phyloP scores from a whole-genome alignment of 495 filamentous ascomycete genomes.

The Annulohypoxylon nitens region DNA sequence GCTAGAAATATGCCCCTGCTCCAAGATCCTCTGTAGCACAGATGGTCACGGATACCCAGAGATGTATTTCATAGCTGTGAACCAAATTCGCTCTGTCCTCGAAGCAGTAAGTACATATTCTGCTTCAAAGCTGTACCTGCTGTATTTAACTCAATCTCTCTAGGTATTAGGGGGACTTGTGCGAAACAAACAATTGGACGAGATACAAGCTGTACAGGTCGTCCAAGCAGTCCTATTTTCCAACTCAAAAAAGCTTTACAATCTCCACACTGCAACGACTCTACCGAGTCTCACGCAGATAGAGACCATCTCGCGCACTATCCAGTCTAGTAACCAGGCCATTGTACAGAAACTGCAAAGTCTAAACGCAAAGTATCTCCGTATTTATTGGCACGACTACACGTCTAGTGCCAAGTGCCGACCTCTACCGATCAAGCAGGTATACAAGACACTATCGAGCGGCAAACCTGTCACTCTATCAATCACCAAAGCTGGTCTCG shows the following conservation, averaged over 20 bases:
- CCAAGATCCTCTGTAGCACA: conserved; percentile 86
- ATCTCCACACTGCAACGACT: conserved; percentile 52
- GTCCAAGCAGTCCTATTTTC: conserved; percentile 74
- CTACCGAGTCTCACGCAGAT: conserved; percentile 19
- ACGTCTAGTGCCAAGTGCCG: conserved; percentile 76
- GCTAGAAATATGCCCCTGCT: conserved; percentile 79
- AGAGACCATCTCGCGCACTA: conserved; percentile 17
- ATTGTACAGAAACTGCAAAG: conserved; percentile 30
- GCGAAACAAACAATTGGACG: conserved; percentile 66
- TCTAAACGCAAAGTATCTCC: conserved; percentile 65
- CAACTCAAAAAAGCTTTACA: conserved; percentile 78
- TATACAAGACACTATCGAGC: conserved; percentile 67
- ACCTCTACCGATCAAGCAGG: conserved; percentile 76
- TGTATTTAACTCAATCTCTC: not conserved
- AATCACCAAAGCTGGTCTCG: conserved; percentile 67
- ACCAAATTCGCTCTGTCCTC: conserved; percentile 81
- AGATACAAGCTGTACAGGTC: conserved; percentile 68
- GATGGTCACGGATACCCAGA: conserved; percentile 89
- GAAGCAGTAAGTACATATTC: conserved; percentile 63
- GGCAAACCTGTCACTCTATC: conserved; percentile 64
- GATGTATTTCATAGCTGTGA: conserved; percentile 81
- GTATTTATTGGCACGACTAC: conserved; percentile 85
- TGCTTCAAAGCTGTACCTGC: not conserved
- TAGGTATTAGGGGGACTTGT: conserved; percentile 75
- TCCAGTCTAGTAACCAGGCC: conserved; percentile 45